A percentile compares a stretch with the other conserved stretches of the same genome.
These are phyloP conservation scores for Tuber umbilicatum DNA, from an alignment of 495 filamentous ascomycete species.

Conservation along the genomic window DNA sequence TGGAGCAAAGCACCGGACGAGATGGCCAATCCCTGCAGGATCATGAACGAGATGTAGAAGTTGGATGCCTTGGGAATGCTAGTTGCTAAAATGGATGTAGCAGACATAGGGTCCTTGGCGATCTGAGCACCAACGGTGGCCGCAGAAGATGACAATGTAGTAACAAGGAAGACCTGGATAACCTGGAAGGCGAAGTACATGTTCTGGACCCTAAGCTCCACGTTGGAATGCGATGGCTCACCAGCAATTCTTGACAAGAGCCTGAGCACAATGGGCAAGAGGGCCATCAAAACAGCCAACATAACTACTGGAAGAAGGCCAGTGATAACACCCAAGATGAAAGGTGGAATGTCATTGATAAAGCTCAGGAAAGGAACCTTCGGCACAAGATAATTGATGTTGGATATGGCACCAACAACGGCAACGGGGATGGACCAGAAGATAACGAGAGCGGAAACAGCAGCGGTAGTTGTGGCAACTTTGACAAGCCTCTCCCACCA, in stretches of 20 bases:
- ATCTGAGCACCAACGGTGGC: constrained; percentile 60
- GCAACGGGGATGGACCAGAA: constrained; percentile 96
- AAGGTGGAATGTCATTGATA: constrained; percentile 62
- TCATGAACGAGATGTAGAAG: constrained; percentile 93
- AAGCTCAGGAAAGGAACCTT: constrained; percentile 62
- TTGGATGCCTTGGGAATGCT: constrained; percentile 78
- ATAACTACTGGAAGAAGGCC: constrained; percentile 75
- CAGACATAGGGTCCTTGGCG: constrained; percentile 54
- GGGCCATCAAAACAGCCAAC: constrained; percentile 78
- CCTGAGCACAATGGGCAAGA: constrained; percentile 81
- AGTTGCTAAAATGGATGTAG: constrained; percentile 59
- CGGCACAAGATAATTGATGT: constrained; percentile 63
- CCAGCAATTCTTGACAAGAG: constrained; percentile 66
- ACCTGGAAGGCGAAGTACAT: constrained; percentile 94
- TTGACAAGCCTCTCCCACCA: constrained; percentile 83
- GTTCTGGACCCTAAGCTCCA: constrained; percentile 85
- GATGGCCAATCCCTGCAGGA: constrained; percentile 85
- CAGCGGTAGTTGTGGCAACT: constrained; percentile 58
- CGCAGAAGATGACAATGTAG: constrained; percentile 71
- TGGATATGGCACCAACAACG: constrained; percentile 78
- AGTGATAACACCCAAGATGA: constrained; percentile 73
- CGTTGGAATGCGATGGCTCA: constrained; percentile 64
- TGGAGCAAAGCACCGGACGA: constrained; percentile 69
- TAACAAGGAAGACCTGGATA: constrained; percentile 86
- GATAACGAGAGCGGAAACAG: constrained; percentile 72